phyloP scores from a whole-genome alignment of 345 rosid species.

The Odontarrhena argentea region DNA sequence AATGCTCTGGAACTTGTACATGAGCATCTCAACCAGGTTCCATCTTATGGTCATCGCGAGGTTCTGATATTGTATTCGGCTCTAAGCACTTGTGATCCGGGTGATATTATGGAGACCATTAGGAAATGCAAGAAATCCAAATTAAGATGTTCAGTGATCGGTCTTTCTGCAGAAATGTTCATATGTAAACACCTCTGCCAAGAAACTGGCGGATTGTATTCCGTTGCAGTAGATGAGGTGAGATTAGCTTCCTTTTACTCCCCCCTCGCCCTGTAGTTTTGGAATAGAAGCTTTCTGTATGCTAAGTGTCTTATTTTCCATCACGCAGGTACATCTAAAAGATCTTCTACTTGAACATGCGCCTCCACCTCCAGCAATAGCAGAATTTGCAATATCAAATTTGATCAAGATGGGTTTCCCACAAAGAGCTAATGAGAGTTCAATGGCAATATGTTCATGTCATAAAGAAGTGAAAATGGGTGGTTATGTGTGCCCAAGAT shows the following conservation, averaged over 20 bases:
- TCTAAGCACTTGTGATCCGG: constrained; percentile 88
- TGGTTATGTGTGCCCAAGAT: constrained; percentile 91
- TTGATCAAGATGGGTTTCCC: constrained; percentile 95
- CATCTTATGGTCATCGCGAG: constrained; percentile 91
- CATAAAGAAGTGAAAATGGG: constrained; percentile 88
- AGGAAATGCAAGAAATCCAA: constrained; percentile 79
- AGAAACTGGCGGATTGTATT: constrained; percentile 83
- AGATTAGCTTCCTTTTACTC: constrained; percentile 36
- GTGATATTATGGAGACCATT: constrained; percentile 84
- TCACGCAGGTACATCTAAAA: constrained; percentile 69
- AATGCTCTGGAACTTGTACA: constrained; percentile 75
- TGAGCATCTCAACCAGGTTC: constrained; percentile 73
- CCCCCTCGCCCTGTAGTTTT: not conserved
- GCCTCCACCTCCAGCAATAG: constrained; percentile 96
- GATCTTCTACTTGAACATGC: constrained; percentile 87
- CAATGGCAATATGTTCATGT: constrained; percentile 81
- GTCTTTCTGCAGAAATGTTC: constrained; percentile 88
- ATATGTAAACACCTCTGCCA: constrained; percentile 90
- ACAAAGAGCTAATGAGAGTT: constrained; percentile 79
- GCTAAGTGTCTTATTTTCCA: constrained; percentile 11
- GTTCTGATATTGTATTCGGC: constrained; percentile 81
- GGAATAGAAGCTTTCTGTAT: not conserved
- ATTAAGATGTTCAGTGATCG: constrained; percentile 87
- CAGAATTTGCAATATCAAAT: constrained; percentile 82
- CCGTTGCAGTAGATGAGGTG: constrained; percentile 88